Evolutionary conservation across 345 rosid genomes (phyloP).

Genomic region (Pugionium dolabratum): DNA sequence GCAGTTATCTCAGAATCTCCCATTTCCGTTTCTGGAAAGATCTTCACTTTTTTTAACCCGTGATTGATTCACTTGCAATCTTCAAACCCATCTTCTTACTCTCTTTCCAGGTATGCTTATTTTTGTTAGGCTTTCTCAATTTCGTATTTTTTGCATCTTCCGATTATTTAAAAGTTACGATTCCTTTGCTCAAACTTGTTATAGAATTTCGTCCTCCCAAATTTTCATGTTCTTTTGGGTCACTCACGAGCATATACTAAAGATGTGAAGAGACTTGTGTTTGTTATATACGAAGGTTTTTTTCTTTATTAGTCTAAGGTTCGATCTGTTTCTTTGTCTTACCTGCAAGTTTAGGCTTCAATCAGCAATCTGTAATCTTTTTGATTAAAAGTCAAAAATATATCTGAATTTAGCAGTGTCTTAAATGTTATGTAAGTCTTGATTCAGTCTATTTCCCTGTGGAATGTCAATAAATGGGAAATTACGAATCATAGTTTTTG

Average conservation of each 20-base stretch:
- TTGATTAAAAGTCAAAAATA: neutral
- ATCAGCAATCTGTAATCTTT: slow-evolving; percentile 1
- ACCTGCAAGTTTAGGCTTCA: neutral
- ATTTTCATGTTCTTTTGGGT: neutral
- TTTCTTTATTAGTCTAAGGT: slow-evolving; percentile 17
- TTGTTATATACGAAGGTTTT: slow-evolving; percentile 4
- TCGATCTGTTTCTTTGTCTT: slow-evolving; percentile 20
- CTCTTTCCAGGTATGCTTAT: slow-evolving; percentile 33
- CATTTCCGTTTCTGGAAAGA: slow-evolving; percentile 23
- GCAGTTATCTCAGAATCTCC: neutral
- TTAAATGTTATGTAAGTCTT: slow-evolving; percentile 27
- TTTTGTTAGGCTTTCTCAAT: neutral
- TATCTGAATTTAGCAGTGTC: slow-evolving; percentile 23
- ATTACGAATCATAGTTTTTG: neutral
- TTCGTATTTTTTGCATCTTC: slow-evolving; percentile 6
- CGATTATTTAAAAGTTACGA: neutral
- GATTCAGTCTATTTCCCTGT: slow-evolving; percentile 20
- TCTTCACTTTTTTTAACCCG: slow-evolving; percentile 14
- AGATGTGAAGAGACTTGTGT: slow-evolving; percentile 20
- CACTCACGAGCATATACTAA: neutral
- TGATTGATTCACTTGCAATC: slow-evolving; percentile 16
- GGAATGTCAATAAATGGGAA: neutral
- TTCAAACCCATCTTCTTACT: slow-evolving; percentile 18
- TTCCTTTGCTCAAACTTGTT: slow-evolving; percentile 17
- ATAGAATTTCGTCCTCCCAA: neutral